Percentiles rank a stretch among this genome's conserved stretches.
Evolutionary conservation across 495 filamentous ascomycete species (phyloP).

Genomic region (Viridothelium virens): DNA sequence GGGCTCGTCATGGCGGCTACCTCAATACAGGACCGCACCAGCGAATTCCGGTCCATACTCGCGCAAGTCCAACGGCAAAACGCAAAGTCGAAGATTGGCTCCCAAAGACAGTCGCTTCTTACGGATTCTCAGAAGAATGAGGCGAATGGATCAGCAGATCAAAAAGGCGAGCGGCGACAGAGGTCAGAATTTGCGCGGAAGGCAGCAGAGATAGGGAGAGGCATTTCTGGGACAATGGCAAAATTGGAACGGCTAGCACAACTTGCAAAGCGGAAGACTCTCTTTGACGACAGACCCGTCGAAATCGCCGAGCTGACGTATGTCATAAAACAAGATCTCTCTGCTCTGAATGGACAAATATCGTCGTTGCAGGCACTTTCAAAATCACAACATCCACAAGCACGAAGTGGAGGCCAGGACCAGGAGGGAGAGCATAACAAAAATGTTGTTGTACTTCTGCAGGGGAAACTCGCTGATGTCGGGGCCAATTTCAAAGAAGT

Average conservation of each 20-base stretch:
- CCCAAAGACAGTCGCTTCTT: slow-evolving; percentile 75
- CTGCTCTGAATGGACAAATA: slow-evolving; percentile 81
- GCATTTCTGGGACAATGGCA: slow-evolving; percentile 84
- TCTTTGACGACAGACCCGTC: slow-evolving; percentile 92
- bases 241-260: slow-evolving; percentile 90
- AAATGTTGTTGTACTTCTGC: slow-evolving; percentile 86
- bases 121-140: slow-evolving; percentile 62
- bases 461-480: slow-evolving; percentile 92
- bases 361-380: slow-evolving; percentile 66
- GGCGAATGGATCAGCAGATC: slow-evolving; percentile 52
- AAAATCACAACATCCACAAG: slow-evolving; percentile 56
- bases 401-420: slow-evolving; percentile 34
- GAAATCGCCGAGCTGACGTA: slow-evolving; percentile 96
- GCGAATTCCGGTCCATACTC: slow-evolving; percentile 87
- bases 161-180: slow-evolving; percentile 17
- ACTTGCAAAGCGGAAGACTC: slow-evolving; percentile 87
- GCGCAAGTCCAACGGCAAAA: slow-evolving; percentile 70
- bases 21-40: slow-evolving; percentile 93
- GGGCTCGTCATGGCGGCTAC: slow-evolving; percentile 35
- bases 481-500: slow-evolving; percentile 95
- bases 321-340: slow-evolving; percentile 95
- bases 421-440: slow-evolving; percentile 97
- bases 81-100: slow-evolving; percentile 58
- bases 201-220: slow-evolving; percentile 78
- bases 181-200: slow-evolving; percentile 82